Conservation (phyloP, 2,329 filamentous ascomycete species). For the Verticillium dahliae region DNA sequence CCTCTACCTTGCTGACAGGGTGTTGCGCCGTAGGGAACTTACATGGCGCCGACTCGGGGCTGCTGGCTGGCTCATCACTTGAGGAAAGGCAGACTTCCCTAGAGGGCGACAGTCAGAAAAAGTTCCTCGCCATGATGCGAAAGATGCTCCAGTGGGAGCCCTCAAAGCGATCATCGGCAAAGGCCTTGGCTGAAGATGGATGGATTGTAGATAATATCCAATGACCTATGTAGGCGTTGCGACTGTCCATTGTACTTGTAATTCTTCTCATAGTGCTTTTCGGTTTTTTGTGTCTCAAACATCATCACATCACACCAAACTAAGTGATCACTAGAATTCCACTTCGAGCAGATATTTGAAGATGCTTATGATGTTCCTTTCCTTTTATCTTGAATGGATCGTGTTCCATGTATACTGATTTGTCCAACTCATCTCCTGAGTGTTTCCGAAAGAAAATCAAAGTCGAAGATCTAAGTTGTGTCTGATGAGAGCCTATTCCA, state of each 20-base stretch:
- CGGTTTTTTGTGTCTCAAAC: too few species aligned
- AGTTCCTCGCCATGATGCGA: constrained; percentile 26
- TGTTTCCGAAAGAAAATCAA: too few species aligned
- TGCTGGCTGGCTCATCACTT: constrained; percentile 20
- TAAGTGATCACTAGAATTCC: too few species aligned
- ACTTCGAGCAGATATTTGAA: too few species aligned
- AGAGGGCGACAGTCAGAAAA: constrained; percentile 19
- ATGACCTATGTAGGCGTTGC: neutral
- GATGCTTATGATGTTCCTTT: too few species aligned
- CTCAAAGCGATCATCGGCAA: constrained; percentile 19
- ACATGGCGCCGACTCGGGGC: constrained; percentile 7
- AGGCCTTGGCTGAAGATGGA: constrained; percentile 18
- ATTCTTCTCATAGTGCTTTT: neutral
- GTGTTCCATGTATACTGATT: too few species aligned
- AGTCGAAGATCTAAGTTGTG: too few species aligned
- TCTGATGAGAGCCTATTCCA: too few species aligned
- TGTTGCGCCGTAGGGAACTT: constrained; percentile 19
- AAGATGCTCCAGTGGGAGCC: constrained; percentile 31
- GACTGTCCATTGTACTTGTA: too few species aligned
- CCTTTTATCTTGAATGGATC: too few species aligned
- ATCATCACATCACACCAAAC: too few species aligned
- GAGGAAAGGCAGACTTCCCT: constrained; percentile 28
- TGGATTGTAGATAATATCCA: constrained; percentile 16
- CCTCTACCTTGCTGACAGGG: neutral
- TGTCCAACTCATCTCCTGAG: too few species aligned